phyloP scores from a whole-genome alignment of 139 green algal species.

The Pedinophyceae sp. region DNA sequence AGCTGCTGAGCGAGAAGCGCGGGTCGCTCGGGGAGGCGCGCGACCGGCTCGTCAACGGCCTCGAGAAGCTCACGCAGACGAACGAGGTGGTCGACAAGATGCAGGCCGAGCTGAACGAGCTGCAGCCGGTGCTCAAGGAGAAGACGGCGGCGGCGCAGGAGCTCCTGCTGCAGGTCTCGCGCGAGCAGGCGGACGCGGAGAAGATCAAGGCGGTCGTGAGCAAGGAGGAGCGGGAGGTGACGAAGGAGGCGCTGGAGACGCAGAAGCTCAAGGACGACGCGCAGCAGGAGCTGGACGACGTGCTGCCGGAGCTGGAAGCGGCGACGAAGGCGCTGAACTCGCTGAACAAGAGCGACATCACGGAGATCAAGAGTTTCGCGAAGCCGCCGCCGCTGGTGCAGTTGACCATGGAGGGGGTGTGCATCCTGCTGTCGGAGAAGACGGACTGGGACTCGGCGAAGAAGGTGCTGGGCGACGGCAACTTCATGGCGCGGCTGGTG shows the following conservation, averaged over 20 bases:
- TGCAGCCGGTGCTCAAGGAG: conserved; percentile 58
- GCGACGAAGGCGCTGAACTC: conserved; percentile 55
- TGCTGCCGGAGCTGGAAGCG: conserved; percentile 55
- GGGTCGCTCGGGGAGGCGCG: conserved; percentile 24
- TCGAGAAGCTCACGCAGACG: conserved; percentile 67
- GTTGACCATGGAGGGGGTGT: conserved; percentile 5
- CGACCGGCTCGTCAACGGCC: conserved; percentile 55
- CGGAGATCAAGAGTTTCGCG: conserved; percentile 16
- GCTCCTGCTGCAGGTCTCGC: conserved; percentile 45
- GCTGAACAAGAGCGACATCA: conserved; percentile 58
- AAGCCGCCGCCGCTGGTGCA: conserved; percentile 2
- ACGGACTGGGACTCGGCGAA: conserved; percentile 71
- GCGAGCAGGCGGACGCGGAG: conserved; percentile 52
- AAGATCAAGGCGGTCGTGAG: conserved; percentile 45
- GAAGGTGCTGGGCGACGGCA: conserved; percentile 41
- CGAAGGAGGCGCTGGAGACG: conserved; percentile 17
- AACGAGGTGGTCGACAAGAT: conserved; percentile 60
- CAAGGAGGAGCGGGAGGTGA: conserved; percentile 48
- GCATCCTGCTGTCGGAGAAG: conserved; percentile 17
- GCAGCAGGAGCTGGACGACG: conserved; percentile 63
- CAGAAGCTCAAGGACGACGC: conserved; percentile 59
- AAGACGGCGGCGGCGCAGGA: conserved; percentile 44
- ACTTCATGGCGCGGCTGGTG: conserved; percentile 51
- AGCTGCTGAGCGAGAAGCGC: conserved; percentile 20
- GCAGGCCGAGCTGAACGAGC: conserved; percentile 45